Conservation (phyloP, 2,329 filamentous ascomycete genomes). For the Phyllosticta ampelicida region DNA sequence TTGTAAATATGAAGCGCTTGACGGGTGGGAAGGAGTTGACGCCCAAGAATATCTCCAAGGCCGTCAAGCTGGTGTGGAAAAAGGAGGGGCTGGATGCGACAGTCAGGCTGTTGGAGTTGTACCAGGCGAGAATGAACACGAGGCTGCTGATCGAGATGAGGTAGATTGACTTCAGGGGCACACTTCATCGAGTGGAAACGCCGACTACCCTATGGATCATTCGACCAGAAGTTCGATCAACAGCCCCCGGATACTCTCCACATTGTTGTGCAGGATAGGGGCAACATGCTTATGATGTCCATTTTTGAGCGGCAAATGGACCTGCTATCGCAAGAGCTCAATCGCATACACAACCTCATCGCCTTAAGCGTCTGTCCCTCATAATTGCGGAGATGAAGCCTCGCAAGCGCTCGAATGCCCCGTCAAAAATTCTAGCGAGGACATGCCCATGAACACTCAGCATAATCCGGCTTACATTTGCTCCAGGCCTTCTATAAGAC, state of each 20-base stretch:
- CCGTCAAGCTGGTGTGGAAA: not conserved
- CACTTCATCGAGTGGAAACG: not conserved
- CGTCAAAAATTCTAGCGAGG: not conserved
- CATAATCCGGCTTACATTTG: not conserved
- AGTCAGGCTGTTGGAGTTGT: not conserved
- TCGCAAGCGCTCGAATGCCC: not conserved
- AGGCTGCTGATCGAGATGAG: not conserved
- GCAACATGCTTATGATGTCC: not conserved
- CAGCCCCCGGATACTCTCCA: not conserved
- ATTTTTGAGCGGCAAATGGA: not conserved
- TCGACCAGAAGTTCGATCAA: not conserved
- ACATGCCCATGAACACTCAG: not conserved
- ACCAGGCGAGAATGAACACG: not conserved
- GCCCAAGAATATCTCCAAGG: not conserved
- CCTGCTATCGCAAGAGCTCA: not conserved
- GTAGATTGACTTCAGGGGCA: not conserved
- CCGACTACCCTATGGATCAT: not conserved
- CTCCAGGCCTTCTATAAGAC: not conserved
- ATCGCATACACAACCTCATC: not conserved
- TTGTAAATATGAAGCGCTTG: not conserved
- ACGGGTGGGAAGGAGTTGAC: not conserved
- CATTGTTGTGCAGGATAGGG: not conserved
- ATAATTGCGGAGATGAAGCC: not conserved
- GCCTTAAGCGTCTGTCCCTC: not conserved
- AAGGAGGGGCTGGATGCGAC: not conserved